Base-by-base conservation (phyloP, 2,329 filamentous ascomycete species). In the Xylaria sp. region DNA sequence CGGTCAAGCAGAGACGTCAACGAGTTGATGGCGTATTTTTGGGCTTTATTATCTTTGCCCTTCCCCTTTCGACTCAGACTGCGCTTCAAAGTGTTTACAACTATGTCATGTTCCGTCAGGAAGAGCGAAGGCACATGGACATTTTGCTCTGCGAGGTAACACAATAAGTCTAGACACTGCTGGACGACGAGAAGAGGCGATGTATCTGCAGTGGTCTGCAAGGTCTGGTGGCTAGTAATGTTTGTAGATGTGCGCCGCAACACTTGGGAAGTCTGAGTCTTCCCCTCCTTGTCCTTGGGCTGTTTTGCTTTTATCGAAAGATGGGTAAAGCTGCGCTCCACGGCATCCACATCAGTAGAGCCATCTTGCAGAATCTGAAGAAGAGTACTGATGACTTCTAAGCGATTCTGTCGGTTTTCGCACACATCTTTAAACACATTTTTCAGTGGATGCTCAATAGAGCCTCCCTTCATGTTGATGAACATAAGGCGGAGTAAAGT, bases 401-500 rank as follows among this genome's bases (percentile, higher is more conserved):
- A 88, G 37, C 95, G 88, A 73, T 95, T 99, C 73, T 97, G 93
- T n/a, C 92, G 89, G 75, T 99, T 99, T 77, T 97, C 91, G 73
- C 93, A 98, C 25, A 98, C 89, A 69, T 97, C 92, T 65, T 92
- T 88, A 54, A 99, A 88, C 56, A 99, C 92, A 58, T 90, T 89
- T 74, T 95, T 94, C 56, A 99, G 83, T 63, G 92, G 91, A 65
- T 85, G 87, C 68, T 93, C 92, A 51, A 95, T 90, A 65, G 92
- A 95, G 21, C 92, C 92, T 67, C 94, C 92, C 68, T 97, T 92
- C 50, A 92, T 71, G 45, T 76, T 91, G 71, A 98, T 93, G 76
- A 99, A 99, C 94, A 99, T 97, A 9, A 99, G 85, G n/a, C 96
- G 92, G 45, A 99, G 84, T 35, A 99, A 82, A n/a, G 95, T 98